Percentiles rank a stretch among this genome's conserved stretches.
phyloP scores from a whole-genome alignment of 768 basidiomycete genomes.

The Agaricus sinodeliciosus region DNA sequence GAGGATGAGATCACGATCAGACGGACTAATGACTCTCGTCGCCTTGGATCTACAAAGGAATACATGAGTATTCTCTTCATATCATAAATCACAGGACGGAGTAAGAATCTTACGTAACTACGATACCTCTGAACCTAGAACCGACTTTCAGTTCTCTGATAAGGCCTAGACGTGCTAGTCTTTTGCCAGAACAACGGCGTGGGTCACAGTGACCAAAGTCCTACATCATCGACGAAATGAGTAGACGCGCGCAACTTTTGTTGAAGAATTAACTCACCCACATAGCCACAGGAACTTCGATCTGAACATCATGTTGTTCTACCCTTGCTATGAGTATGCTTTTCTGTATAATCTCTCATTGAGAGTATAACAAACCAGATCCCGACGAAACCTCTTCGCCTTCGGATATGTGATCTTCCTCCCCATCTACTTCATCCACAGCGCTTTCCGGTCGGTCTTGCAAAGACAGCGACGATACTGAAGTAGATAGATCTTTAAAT shows the following conservation, averaged over 20 bases:
- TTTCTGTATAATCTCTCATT: not conserved
- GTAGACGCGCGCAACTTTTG: not conserved
- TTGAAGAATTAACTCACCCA: conserved; percentile 60
- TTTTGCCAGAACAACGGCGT: conserved; percentile 76
- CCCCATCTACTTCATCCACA: conserved; percentile 40
- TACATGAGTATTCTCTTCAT: not conserved
- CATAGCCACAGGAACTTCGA: conserved; percentile 86
- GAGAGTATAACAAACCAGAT: conserved; percentile 5
- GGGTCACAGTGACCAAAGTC: conserved; percentile 99
- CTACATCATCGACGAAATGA: conserved; percentile 30
- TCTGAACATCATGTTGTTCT: conserved; percentile 20
- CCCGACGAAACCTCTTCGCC: conserved; percentile 17
- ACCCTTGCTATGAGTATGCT: conserved; percentile 9
- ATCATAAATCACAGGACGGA: not conserved
- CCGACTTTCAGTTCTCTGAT: conserved; percentile 83
- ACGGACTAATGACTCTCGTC: conserved; percentile 67
- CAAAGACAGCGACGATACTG: not conserved
- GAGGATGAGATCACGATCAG: conserved; percentile 75
- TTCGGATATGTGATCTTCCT: conserved; percentile 24
- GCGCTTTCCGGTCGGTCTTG: conserved; percentile 53
- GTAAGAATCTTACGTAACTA: conserved; percentile 70
- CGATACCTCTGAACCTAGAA: conserved; percentile 82
- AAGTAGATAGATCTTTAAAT: not conserved
- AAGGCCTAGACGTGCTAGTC: conserved; percentile 77
- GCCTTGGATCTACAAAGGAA: conserved; percentile 69